Base-by-base conservation (phyloP, 2,329 filamentous ascomycete genomes). In the Arachnomyces sp. region DNA sequence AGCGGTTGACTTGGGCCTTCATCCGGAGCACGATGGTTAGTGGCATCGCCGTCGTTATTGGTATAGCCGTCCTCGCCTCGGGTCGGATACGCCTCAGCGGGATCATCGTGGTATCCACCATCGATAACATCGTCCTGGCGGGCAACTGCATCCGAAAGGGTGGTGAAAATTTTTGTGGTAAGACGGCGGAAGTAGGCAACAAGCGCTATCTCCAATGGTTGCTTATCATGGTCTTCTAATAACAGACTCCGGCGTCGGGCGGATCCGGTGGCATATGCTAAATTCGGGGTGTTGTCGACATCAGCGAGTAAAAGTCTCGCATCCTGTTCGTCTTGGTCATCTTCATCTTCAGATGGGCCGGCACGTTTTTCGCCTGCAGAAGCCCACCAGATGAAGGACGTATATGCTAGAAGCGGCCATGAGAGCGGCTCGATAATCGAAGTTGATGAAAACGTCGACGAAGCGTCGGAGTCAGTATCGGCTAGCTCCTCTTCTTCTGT, bases 321-420 rank as follows among this genome's bases (percentile, higher is more conserved):
- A 51, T 72, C 69, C 49, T 67, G 65, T 47, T 67, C 62, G 13
- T 57, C 51, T 44, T 66, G 63, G 18, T 71, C 66, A 40, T 75
- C 69, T 44, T 69, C 67, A 51, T 79, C 75, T 42, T 77, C 70
- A 1, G 69, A 66, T 7, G 73, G 63, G 36, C 70, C 72, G 9
- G 69, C 68, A 18, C 74, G 71, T 45, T 71, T 69, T 53, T 81
- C 78, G 38, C 78, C 78, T 2, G 78, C 78, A 1, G 75, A 78
- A 3, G 78, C 78, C 78, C 78, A 82, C 77, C 78, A 82, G 53
- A 81, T 76, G 59, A 81, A 78, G 28, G 75, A 75, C 3, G 68
- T 68, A 54, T 81, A 82, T 3, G 77, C 78, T 28, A 79, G 64
- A 4, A 71, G 68, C 4, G 74, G 67, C 78, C 78, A 82, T 0